These are phyloP conservation scores for Teunomyces aglyptinius DNA, from an alignment of 805 yeast species.

Conservation along the genomic window DNA sequence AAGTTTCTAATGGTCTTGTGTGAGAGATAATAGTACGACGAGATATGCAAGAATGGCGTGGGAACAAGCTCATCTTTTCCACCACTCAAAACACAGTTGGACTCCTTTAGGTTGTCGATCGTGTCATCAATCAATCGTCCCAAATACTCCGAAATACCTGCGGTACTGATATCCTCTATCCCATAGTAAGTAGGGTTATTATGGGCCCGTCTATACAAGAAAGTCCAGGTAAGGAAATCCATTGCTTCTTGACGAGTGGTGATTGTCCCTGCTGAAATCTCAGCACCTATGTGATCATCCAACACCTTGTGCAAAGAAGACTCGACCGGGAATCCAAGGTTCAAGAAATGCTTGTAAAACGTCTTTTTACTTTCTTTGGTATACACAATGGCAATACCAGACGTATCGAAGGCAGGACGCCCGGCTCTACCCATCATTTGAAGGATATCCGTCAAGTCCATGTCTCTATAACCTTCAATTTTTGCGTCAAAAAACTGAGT, in stretches of 20 bases:
- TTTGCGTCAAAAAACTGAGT: constrained; percentile 64
- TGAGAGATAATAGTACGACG: constrained; percentile 90
- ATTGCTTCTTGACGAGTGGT: constrained; percentile 64
- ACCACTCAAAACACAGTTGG: constrained; percentile 60
- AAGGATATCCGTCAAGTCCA: constrained; percentile 78
- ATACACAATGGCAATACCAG: constrained; percentile 73
- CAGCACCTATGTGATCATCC: constrained; percentile 80
- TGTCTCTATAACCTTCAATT: constrained; percentile 69
- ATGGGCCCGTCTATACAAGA: constrained; percentile 68
- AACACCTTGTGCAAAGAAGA: constrained; percentile 75
- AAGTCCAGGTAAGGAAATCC: constrained; percentile 76
- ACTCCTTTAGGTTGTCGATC: constrained; percentile 62
- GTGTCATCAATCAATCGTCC: constrained; percentile 68
- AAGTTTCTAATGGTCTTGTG: constrained; percentile 82
- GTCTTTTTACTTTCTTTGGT: constrained; percentile 73
- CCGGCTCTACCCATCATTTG: constrained; percentile 83
- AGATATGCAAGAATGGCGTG: constrained; percentile 79
- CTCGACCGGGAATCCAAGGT: constrained; percentile 81
- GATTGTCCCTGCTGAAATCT: constrained; percentile 69
- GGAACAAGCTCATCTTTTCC: constrained; percentile 54
- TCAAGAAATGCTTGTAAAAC: constrained; percentile 74
- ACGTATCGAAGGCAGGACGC: constrained; percentile 75
- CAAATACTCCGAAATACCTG: constrained; percentile 57
- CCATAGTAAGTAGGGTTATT: constrained; percentile 78
- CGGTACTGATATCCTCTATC: constrained; percentile 55